phyloP scores from a whole-genome alignment of 352 stramenopile genomes.

The Pythium myriotylum region DNA sequence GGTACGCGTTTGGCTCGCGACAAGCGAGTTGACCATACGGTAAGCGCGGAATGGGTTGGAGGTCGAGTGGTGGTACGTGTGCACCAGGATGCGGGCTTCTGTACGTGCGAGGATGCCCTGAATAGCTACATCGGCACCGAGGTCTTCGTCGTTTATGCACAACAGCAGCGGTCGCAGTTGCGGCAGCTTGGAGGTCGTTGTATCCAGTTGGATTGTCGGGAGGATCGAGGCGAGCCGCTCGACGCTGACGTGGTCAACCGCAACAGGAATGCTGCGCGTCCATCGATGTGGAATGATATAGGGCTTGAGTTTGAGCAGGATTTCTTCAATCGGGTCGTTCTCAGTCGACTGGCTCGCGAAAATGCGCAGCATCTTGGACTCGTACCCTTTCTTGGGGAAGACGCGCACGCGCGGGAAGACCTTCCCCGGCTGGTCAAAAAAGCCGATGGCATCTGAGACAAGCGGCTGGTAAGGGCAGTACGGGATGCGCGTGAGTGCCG shows the following conservation, averaged over 20 bases:
- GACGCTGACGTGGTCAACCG: background rate
- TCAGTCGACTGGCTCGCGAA: background rate
- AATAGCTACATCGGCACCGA: background rate
- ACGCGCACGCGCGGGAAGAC: conserved; percentile 9
- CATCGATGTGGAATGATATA: background rate
- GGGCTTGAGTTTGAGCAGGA: background rate
- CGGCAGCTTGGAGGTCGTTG: background rate
- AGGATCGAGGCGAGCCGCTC: background rate
- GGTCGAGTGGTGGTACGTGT: background rate
- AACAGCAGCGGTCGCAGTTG: background rate
- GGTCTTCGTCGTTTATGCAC: background rate
- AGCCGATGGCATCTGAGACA: background rate
- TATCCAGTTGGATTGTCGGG: background rate
- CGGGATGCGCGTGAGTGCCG: background rate
- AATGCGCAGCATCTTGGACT: background rate
- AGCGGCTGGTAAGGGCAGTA: background rate
- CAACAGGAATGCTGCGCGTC: background rate
- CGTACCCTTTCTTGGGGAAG: background rate
- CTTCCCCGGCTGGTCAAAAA: background rate
- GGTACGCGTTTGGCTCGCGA: background rate
- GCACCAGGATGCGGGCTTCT: background rate
- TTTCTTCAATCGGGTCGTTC: background rate
- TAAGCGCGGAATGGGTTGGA: background rate
- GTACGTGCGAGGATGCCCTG: background rate
- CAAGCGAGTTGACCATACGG: background rate